phyloP scores from a whole-genome alignment of 2,329 filamentous ascomycete species.

The Zasmidium angulare region DNA sequence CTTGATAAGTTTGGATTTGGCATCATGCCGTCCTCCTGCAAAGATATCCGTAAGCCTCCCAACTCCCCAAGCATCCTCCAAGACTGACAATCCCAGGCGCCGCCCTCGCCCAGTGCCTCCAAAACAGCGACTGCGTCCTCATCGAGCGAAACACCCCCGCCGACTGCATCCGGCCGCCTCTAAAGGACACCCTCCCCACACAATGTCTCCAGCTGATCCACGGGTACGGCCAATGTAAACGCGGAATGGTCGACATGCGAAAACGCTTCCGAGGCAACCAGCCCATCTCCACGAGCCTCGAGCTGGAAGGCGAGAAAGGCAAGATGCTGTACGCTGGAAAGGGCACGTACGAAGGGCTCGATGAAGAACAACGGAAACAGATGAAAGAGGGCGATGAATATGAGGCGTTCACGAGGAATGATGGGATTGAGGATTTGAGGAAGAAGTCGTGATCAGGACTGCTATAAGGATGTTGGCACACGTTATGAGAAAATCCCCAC shows the following conservation, averaged over 20 bases:
- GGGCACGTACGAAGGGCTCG: conserved; percentile 31
- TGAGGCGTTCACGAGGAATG: conserved; percentile 32
- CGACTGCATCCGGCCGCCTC: conserved; percentile 83
- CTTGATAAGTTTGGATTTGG: no score
- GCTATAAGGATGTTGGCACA: not conserved
- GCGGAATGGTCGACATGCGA: conserved; percentile 97
- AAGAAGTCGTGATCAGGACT: conserved; percentile 25
- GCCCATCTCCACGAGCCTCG: conserved; percentile 69
- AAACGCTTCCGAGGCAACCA: conserved; percentile 96
- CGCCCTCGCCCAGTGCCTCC: conserved; percentile 90
- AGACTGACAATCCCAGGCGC: conserved; percentile 59
- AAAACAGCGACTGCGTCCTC: conserved; percentile 96
- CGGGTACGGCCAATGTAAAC: conserved; percentile 91
- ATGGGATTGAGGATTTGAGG: conserved; percentile 31
- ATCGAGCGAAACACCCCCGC: conserved; percentile 80
- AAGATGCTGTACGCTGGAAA: conserved; percentile 77
- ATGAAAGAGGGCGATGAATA: conserved; percentile 34
- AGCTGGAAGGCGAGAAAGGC: conserved; percentile 52
- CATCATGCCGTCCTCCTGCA: conserved; percentile 88
- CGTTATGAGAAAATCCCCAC: not conserved
- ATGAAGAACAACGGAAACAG: conserved; percentile 26
- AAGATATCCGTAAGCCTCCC: conserved; percentile 78
- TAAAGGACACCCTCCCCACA: conserved; percentile 76
- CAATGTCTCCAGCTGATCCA: conserved; percentile 92
- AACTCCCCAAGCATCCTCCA: conserved; percentile 1